These are phyloP conservation scores for Umbelopsis vinacea DNA, from an alignment of 192 early-diverging fungal species.

Conservation along the genomic window DNA sequence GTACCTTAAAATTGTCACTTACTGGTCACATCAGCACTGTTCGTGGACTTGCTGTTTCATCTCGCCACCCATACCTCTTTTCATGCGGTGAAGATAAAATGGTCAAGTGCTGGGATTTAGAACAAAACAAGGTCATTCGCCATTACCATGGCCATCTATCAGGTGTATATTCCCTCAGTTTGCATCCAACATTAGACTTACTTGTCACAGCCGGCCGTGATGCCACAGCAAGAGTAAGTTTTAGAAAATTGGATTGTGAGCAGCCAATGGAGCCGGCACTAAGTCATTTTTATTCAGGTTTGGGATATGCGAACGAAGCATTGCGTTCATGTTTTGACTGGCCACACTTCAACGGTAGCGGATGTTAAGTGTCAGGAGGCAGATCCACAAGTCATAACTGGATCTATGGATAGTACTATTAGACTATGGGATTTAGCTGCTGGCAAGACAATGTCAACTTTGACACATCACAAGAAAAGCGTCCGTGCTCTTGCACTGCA, in stretches of 20 bases:
- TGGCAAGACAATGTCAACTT: slow-evolving; percentile 89
- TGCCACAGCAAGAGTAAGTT: slow-evolving; percentile 85
- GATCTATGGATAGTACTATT: slow-evolving; percentile 92
- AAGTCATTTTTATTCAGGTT: slow-evolving; percentile 56
- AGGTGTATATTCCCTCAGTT: slow-evolving; percentile 87
- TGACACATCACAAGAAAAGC: slow-evolving; percentile 98
- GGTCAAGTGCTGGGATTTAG: slow-evolving; percentile 99
- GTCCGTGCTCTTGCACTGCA: slow-evolving; percentile 92
- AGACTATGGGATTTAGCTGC: slow-evolving; percentile 97
- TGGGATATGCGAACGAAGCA: slow-evolving; percentile 99
- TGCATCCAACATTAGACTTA: slow-evolving; percentile 95
- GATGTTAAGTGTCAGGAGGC: slow-evolving; percentile 91
- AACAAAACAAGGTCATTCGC: slow-evolving; percentile 98
- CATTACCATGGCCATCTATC: slow-evolving; percentile 98
- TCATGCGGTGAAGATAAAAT: slow-evolving; percentile 98
- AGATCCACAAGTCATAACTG: slow-evolving; percentile 96
- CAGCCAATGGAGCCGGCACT: background rate
- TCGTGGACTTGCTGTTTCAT: slow-evolving; percentile 90
- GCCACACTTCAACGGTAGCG: slow-evolving; percentile 87
- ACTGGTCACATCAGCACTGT: slow-evolving; percentile 98
- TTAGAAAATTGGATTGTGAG: background rate
- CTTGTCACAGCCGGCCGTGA: slow-evolving; percentile 95
- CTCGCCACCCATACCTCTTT: slow-evolving; percentile 97
- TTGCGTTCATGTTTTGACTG: slow-evolving; percentile 85
- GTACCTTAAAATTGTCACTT: slow-evolving; percentile 91